Percentiles rank a stretch among this genome's conserved stretches.
These are phyloP conservation scores for Clonostachys rosea DNA, from an alignment of 2,329 filamentous ascomycete species.

Conservation along the genomic window DNA sequence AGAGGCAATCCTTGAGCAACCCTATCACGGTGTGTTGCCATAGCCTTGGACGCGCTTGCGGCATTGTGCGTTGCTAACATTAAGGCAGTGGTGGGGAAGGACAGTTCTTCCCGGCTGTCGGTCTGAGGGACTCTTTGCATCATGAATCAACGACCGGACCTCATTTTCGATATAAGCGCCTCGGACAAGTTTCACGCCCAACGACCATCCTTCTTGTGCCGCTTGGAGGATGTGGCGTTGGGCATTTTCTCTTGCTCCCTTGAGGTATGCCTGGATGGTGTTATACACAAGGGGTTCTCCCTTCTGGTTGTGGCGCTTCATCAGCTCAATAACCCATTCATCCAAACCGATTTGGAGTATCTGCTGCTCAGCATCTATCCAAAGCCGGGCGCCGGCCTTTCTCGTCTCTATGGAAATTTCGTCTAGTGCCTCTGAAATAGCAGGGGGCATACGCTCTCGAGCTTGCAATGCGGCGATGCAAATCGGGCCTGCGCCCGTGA, in stretches of 20 bases:
- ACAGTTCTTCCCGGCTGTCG: conserved; percentile 17
- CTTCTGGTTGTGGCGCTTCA: conserved; percentile 56
- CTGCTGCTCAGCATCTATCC: conserved; percentile 84
- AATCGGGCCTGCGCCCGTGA: conserved; percentile 76
- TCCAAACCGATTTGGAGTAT: conserved; percentile 75
- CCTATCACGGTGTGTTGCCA: conserved; percentile 53
- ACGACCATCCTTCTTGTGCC: conserved; percentile 59
- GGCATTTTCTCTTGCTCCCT: conserved; percentile 41
- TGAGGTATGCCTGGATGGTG: background rate
- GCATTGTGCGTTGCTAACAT: conserved; percentile 83
- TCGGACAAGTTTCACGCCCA: conserved; percentile 71
- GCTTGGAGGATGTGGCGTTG: conserved; percentile 35
- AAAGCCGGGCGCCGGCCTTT: conserved; percentile 63
- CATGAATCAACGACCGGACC: conserved; percentile 64
- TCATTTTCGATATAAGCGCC: conserved; percentile 71
- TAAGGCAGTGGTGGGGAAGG: conserved; percentile 55
- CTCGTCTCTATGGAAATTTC: conserved; percentile 70
- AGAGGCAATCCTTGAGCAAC: conserved; percentile 49
- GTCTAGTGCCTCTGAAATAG: conserved; percentile 66
- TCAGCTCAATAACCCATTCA: conserved; percentile 64
- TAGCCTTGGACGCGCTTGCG: conserved; percentile 34
- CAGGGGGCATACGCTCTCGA: conserved; percentile 55
- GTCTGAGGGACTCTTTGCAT: conserved; percentile 52
- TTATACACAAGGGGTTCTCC: conserved; percentile 19
- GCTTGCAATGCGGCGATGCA: conserved; percentile 64